These are phyloP conservation scores for Fragaria ananassa DNA, from an alignment of 306 rosid genomes.

Conservation along the genomic window DNA sequence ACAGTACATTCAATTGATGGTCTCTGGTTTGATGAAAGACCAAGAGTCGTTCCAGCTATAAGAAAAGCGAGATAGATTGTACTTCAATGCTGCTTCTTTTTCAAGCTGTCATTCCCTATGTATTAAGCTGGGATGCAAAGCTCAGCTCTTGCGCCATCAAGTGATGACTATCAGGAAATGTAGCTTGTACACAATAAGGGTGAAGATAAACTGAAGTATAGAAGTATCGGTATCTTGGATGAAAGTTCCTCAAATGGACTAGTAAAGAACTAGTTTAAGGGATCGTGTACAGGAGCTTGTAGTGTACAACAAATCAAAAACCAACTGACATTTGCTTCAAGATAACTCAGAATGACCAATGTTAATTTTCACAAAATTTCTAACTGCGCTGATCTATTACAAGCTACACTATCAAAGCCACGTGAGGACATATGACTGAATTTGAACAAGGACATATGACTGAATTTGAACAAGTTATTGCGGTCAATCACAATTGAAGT, in stretches of 20 bases:
- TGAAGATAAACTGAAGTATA: background rate
- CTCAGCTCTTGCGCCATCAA: background rate
- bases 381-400: constrained; percentile 1
- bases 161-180: background rate
- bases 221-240: background rate
- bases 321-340: background rate
- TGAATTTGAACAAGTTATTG: constrained; percentile 15
- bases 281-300: background rate
- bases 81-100: background rate
- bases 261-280: background rate
- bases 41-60: background rate
- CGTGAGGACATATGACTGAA: background rate
- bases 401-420: constrained; percentile 2
- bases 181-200: background rate
- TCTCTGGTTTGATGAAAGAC: background rate
- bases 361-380: background rate
- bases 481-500: constrained; percentile 23
- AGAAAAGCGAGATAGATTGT: background rate
- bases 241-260: background rate
- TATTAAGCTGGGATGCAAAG: background rate
- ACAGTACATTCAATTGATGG: background rate
- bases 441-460: constrained; percentile 4
- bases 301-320: background rate
- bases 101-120: background rate
- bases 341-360: background rate